Evolutionary conservation across 208 protist genomes (phyloP).

Genomic region (Trypanosoma brucei): DNA sequence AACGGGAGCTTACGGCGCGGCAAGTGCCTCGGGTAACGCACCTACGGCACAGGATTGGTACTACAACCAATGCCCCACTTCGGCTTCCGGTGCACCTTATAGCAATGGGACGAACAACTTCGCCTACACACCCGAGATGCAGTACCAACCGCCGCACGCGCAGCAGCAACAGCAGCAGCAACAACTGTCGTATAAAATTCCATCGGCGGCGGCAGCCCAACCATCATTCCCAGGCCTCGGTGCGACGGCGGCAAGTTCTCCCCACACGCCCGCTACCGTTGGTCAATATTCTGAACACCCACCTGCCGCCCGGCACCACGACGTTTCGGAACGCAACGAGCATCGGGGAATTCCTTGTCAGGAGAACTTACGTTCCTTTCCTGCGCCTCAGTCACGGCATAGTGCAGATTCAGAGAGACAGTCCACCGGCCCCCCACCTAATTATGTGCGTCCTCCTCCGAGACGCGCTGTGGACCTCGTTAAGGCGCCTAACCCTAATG

Average conservation of each 20-base stretch:
- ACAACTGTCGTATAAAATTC: constrained; percentile 1
- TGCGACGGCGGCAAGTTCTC: background rate
- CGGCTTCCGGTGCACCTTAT: background rate
- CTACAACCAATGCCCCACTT: background rate
- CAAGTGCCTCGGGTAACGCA: no score
- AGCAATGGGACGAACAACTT: background rate
- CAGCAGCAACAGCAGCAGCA: constrained; percentile 6
- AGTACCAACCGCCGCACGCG: constrained; percentile 6
- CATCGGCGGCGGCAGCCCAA: background rate
- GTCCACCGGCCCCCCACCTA: background rate
- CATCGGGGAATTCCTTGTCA: no score
- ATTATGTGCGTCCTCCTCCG: constrained; percentile 33
- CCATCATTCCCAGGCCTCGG: background rate
- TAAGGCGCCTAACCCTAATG: constrained; percentile 49
- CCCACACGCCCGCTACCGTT: background rate
- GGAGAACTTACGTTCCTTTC: background rate
- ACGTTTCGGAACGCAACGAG: no score
- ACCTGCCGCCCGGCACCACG: no score
- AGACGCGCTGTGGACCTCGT: constrained; percentile 44
- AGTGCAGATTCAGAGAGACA: background rate
- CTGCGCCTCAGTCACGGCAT: background rate
- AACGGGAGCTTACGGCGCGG: no score
- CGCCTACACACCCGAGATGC: background rate
- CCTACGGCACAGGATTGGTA: no score
- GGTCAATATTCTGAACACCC: background rate